A percentile compares a stretch with the other conserved stretches of the same genome.
phyloP scores from a whole-genome alignment of 805 yeast species.

The Cyberlindnera americana region DNA sequence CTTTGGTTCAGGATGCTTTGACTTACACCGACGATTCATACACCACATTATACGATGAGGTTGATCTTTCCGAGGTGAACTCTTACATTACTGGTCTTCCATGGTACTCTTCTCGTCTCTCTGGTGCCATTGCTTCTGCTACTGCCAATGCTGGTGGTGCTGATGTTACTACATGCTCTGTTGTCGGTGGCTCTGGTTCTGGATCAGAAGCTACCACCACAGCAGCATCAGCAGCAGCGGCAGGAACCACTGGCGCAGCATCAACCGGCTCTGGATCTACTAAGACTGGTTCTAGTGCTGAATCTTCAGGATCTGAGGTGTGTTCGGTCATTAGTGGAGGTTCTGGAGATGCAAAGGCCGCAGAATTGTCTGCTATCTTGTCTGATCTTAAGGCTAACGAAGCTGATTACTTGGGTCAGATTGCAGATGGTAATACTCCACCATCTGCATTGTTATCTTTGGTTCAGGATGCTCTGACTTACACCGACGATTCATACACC shows the following conservation, averaged over 20 bases:
- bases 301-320: neutral
- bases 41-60: slow-evolving; percentile 28
- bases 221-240: no score
- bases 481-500: slow-evolving; percentile 33
- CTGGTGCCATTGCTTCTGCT: slow-evolving; percentile 14
- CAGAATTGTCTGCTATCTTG: slow-evolving; percentile 1
- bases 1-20: slow-evolving; percentile 23
- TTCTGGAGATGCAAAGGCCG: slow-evolving; percentile 2
- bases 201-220: neutral
- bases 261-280: slow-evolving; percentile 4
- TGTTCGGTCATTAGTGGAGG: neutral
- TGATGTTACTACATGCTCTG: neutral
- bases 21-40: slow-evolving; percentile 33
- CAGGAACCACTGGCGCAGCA: neutral
- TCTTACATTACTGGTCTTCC: slow-evolving; percentile 30
- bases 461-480: slow-evolving; percentile 27
- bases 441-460: slow-evolving; percentile 29
- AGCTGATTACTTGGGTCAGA: slow-evolving; percentile 19
- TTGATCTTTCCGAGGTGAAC: slow-evolving; percentile 26
- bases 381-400: neutral
- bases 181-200: neutral
- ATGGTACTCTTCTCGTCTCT: slow-evolving; percentile 29
- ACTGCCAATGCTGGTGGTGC: slow-evolving; percentile 6
- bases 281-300: neutral
- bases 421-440: slow-evolving; percentile 19